Evolutionary conservation across 768 basidiomycete species (phyloP), one percentile per base, ranked within the genome.

Genomic region (Agaricus bisporus): DNA sequence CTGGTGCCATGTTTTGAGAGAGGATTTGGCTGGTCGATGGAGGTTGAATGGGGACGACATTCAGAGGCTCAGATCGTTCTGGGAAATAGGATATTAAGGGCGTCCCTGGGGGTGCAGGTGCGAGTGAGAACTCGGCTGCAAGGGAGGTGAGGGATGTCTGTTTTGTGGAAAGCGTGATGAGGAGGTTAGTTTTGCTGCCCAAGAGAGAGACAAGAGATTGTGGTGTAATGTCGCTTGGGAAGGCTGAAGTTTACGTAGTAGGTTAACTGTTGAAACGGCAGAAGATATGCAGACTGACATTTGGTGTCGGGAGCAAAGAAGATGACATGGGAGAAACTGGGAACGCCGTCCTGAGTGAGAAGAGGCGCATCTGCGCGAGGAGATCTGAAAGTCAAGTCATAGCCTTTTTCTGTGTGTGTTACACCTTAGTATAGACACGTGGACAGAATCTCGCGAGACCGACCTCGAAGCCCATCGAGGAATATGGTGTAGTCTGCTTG

Each of bases 81-180:
- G 85, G 84, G 74, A 93, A 91, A 68, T 95, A 90, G 3, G 94
- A 95, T 57, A 95, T 64, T 46, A 97, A 79, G 2, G 86, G 85
- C 0, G 86, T 86, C 1, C 85, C 85, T 1, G 92, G 88, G 5
- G 92, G 91, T 15, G 90, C 88, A 22, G 91, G 85, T 49, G 92
- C 81, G 52, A 98, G 77, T 36, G 88, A 89, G 75, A 98, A 98
- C 73, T 99, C 97, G 46, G 91, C 68, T 0, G 93, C 91, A 51
- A 95, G 80, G 11, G 87, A 81, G 11, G 82, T 76, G 9, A 95
- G 72, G 39, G 88, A 73, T 2, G 84, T 85, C 69, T 87, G 80
- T 70, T 80, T 85, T 60, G 86, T 73, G 1, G 90, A 87, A 55
- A 95, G 79, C 2, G 86, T 82, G 60, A 97, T 70, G 59, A 99